Conservation (phyloP, 768 basidiomycete genomes). For the Podaxis rugospora region DNA sequence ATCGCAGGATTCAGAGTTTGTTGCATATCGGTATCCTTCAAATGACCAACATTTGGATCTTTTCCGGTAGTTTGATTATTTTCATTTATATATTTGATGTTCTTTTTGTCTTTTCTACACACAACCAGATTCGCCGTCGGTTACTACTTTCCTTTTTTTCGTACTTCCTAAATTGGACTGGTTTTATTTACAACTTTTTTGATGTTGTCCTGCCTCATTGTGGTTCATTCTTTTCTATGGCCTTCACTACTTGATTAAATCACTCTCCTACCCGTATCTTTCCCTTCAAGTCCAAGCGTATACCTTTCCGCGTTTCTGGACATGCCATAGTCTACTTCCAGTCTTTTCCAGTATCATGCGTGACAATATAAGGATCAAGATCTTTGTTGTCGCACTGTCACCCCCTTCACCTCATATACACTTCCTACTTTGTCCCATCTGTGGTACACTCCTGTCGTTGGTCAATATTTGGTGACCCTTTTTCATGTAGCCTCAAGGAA, state of each 20-base stretch:
- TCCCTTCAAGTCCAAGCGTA: background rate
- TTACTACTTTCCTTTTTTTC: background rate
- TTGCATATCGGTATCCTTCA: conserved; percentile 85
- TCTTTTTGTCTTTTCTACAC: background rate
- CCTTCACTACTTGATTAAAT: background rate
- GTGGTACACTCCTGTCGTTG: background rate
- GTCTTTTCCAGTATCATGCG: background rate
- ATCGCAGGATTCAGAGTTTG: conserved; percentile 81
- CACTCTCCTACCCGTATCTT: background rate
- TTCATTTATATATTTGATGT: background rate
- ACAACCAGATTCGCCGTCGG: background rate
- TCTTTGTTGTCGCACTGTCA: background rate
- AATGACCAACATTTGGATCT: conserved; percentile 66
- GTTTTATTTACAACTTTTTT: background rate
- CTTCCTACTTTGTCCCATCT: background rate
- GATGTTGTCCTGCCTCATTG: background rate
- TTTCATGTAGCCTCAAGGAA: background rate
- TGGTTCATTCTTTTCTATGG: background rate
- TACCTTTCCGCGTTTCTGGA: background rate
- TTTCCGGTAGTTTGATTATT: conserved; percentile 28
- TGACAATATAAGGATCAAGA: background rate
- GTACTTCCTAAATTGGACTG: conserved; percentile 1
- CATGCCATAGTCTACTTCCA: background rate
- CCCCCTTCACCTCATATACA: background rate
- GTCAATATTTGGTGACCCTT: background rate